Conservation (phyloP, 225 moss, liverwort and hornwort genomes). For the Marchantia polymorpha region DNA sequence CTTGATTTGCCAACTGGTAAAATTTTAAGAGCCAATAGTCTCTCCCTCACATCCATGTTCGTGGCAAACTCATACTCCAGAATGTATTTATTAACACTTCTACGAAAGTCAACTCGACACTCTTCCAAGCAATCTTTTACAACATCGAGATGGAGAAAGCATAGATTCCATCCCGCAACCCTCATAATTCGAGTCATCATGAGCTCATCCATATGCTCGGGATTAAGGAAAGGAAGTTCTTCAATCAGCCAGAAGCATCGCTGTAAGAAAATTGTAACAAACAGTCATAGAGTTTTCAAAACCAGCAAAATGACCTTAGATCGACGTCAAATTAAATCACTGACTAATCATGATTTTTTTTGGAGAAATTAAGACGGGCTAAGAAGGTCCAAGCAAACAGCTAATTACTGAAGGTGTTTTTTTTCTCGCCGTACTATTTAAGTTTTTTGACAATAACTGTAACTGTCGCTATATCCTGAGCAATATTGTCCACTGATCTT, state of each 20-base stretch:
- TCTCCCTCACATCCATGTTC: conserved; percentile 34
- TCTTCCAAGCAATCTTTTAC: conserved; percentile 36
- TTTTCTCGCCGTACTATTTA: too few relatives aligned
- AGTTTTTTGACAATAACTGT: too few relatives aligned
- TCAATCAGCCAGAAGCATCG: conserved; percentile 57
- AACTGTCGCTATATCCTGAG: neutral
- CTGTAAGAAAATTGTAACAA: conserved; percentile 18
- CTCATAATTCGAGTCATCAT: conserved; percentile 36
- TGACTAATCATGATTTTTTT: too few relatives aligned
- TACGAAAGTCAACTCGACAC: conserved; percentile 41
- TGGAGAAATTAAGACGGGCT: neutral
- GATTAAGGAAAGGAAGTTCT: conserved; percentile 52
- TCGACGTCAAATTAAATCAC: too few relatives aligned
- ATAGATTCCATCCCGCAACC: conserved; percentile 45
- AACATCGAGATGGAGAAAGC: conserved; percentile 30
- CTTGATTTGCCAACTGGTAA: conserved; percentile 40
- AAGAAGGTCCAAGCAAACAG: neutral
- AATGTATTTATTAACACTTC: conserved; percentile 52
- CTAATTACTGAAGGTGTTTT: too few relatives aligned
- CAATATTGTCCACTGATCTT: neutral
- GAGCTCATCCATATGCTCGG: conserved; percentile 42
- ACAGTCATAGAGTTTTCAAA: neutral
- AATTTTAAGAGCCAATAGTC: conserved; percentile 49
- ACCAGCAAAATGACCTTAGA: neutral
- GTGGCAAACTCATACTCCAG: conserved; percentile 48